These are phyloP conservation scores for Syzygium oleosum DNA, from an alignment of 345 rosid species.

Conservation along the genomic window DNA sequence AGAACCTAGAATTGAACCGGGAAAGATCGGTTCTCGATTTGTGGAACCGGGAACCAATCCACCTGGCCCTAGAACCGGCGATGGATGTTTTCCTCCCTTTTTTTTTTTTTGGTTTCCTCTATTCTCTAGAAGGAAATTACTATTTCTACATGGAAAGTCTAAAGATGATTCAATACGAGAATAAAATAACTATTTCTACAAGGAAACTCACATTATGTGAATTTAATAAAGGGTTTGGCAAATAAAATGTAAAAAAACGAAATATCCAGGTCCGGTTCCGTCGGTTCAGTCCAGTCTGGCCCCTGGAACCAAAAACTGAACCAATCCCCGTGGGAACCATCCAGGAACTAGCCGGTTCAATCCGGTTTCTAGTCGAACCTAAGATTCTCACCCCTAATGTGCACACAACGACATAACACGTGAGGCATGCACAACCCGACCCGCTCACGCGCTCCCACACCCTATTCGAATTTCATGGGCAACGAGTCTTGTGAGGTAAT, in stretches of 20 bases:
- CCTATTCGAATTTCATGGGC: neutral
- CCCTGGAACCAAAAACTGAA: accelerated
- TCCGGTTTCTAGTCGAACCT: neutral
- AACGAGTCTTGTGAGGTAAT: neutral
- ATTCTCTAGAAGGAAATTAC: neutral
- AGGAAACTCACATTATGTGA: neutral
- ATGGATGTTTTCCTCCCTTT: neutral
- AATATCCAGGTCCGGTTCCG: accelerated
- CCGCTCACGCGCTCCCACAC: neutral
- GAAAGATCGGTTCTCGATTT: neutral
- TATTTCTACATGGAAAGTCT: neutral
- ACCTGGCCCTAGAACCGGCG: accelerated
- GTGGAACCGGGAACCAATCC: accelerated
- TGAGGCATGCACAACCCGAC: neutral
- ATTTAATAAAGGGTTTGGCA: neutral
- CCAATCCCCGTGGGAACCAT: accelerated
- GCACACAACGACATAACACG: neutral
- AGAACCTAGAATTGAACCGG: neutral
- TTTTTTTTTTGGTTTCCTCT: neutral
- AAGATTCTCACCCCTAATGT: neutral
- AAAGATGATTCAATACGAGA: neutral
- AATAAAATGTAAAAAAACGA: neutral
- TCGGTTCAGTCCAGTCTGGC: accelerated
- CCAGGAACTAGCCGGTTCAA: accelerated
- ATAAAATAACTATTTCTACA: neutral